These are phyloP conservation scores for Colletotrichum tamarilloi DNA, from an alignment of 2,329 filamentous ascomycete genomes.

Conservation along the genomic window DNA sequence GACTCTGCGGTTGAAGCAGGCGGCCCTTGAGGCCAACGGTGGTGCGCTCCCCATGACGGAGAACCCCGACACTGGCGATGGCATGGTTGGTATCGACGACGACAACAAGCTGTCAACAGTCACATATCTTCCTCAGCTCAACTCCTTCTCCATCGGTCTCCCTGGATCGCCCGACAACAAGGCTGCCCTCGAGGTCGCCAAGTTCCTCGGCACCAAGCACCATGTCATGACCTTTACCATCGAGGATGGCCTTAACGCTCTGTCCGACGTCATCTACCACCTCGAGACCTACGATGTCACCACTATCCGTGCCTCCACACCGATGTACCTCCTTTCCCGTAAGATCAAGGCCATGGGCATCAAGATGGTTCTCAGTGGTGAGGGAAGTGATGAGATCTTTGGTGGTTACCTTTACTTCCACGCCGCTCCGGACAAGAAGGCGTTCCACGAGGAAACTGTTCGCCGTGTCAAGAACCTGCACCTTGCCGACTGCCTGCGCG, in stretches of 20 bases:
- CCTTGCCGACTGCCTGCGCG: constrained; percentile 93
- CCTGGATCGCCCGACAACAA: constrained; percentile 92
- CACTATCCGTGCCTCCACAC: constrained; percentile 96
- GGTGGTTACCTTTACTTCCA: constrained; percentile 99
- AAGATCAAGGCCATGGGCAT: constrained; percentile 99
- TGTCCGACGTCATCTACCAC: constrained; percentile 98
- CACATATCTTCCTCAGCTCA: constrained; percentile 92
- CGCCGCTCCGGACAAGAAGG: constrained; percentile 87
- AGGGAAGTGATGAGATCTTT: constrained; percentile 98
- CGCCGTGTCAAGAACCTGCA: constrained; percentile 97
- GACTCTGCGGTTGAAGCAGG: constrained; percentile 80
- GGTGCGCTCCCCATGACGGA: constrained; percentile 59
- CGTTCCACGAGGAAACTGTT: constrained; percentile 96
- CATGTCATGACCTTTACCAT: constrained; percentile 99
- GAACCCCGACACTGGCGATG: constrained; percentile 71
- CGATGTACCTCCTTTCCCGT: constrained; percentile 96
- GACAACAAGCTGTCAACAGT: constrained; percentile 89
- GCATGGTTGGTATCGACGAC: constrained; percentile 94
- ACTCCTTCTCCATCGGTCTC: constrained; percentile 98
- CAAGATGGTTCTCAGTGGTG: constrained; percentile 98
- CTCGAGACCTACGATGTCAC: constrained; percentile 98
- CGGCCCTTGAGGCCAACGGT: constrained; percentile 62
- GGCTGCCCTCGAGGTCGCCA: constrained; percentile 91
- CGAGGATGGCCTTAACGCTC: constrained; percentile 94
- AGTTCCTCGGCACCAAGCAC: constrained; percentile 97